Evolutionary conservation across 768 basidiomycete species (phyloP).

Genomic region (Bullera alba): DNA sequence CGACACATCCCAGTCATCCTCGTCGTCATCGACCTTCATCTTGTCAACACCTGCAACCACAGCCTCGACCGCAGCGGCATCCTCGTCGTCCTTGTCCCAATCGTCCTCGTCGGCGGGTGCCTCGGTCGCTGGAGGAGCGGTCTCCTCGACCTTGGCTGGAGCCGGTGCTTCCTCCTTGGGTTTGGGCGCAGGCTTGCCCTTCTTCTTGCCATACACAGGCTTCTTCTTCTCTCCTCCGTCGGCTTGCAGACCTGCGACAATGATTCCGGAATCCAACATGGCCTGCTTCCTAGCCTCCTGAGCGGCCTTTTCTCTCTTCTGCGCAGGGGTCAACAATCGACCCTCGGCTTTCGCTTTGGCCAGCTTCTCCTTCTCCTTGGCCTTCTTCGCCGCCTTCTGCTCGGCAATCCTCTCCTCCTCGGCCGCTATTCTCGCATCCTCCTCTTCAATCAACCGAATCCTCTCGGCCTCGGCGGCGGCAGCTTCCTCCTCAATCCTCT

Average conservation of each 20-base stretch:
- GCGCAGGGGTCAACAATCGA: constrained; percentile 88
- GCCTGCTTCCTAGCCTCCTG: constrained; percentile 88
- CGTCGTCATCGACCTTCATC: constrained; percentile 41
- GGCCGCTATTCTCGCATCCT: constrained; percentile 61
- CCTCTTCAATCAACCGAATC: constrained; percentile 71
- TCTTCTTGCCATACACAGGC: constrained; percentile 78
- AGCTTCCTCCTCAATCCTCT: constrained; percentile 77
- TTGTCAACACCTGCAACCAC: constrained; percentile 41
- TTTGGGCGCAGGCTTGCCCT: constrained; percentile 45
- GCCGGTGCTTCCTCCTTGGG: constrained; percentile 1
- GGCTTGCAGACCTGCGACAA: constrained; percentile 76
- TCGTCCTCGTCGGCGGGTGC: constrained; percentile 50
- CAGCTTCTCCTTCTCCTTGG: constrained; percentile 61
- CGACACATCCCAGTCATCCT: constrained; percentile 46
- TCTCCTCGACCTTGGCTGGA: too few species aligned
- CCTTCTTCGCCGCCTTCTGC: constrained; percentile 55
- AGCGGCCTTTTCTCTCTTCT: constrained; percentile 81
- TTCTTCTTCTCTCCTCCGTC: constrained; percentile 50
- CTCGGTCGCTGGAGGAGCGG: constrained; percentile 8
- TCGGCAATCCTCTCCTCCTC: constrained; percentile 75
- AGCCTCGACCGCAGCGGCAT: constrained; percentile 40
- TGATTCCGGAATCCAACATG: constrained; percentile 70
- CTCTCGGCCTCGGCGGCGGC: constrained; percentile 67
- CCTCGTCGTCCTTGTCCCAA: constrained; percentile 47
- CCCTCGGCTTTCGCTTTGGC: constrained; percentile 82